Conservation (phyloP, 257 asterid species). For the Handroanthus guayacan region DNA sequence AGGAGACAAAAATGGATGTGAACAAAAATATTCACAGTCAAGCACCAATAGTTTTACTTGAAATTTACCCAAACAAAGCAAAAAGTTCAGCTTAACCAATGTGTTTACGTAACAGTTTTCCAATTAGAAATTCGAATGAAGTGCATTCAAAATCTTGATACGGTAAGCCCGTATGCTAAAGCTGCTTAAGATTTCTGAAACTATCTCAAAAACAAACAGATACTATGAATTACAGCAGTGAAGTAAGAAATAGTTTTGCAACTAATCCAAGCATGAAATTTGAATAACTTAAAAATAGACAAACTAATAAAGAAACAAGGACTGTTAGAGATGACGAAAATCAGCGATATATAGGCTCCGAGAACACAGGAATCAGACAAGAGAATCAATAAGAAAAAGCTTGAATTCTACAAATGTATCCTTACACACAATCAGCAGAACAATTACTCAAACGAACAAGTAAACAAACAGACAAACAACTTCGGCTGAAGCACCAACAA, state of each 20-base stretch:
- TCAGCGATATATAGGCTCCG: constrained; percentile 24
- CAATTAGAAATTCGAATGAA: background rate
- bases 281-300: background rate
- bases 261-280: constrained; percentile 3
- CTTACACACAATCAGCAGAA: constrained; percentile 10
- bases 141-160: constrained; percentile 15
- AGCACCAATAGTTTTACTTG: background rate
- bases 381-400: constrained; percentile 5
- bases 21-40: background rate
- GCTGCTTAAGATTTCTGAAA: background rate
- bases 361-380: constrained; percentile 20
- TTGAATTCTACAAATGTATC: constrained; percentile 13
- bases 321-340: background rate
- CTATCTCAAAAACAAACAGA: constrained; percentile 21
- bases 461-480: background rate
- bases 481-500: constrained; percentile 15
- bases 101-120: background rate
- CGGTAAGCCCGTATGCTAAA: constrained; percentile 22
- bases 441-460: background rate
- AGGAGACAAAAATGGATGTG: background rate
- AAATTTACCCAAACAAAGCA: background rate
- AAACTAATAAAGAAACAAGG: constrained; percentile 1
- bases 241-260: background rate
- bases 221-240: background rate
- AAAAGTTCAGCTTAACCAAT: background rate